A percentile compares a stretch with the other conserved stretches of the same genome.
These are phyloP conservation scores for Colletotrichum sp. DNA, from an alignment of 2,329 filamentous ascomycete genomes.

Conservation along the genomic window DNA sequence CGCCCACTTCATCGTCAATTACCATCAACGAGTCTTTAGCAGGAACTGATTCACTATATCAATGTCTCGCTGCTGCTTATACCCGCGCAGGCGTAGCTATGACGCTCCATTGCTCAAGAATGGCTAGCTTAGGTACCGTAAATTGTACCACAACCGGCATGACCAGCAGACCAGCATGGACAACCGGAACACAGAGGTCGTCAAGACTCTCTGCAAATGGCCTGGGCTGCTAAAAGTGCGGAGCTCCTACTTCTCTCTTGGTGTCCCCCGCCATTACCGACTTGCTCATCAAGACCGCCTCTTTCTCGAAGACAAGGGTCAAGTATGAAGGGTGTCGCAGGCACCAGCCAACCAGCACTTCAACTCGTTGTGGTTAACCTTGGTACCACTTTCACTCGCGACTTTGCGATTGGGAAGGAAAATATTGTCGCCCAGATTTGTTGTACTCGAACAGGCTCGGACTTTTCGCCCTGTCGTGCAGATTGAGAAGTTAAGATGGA, in stretches of 20 bases:
- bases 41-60: background rate
- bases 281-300: background rate
- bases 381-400: background rate
- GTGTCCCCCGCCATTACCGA: background rate
- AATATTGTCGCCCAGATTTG: background rate
- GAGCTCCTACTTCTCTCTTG: background rate
- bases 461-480: background rate
- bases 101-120: background rate
- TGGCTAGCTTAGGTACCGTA: background rate
- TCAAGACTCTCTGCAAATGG: background rate
- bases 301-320: background rate
- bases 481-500: background rate
- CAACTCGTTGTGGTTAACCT: background rate
- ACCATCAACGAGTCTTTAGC: background rate
- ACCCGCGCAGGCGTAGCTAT: background rate
- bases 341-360: too few relatives aligned
- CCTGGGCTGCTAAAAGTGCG: background rate
- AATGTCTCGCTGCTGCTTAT: background rate
- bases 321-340: background rate
- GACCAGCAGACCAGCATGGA: background rate
- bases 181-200: background rate
- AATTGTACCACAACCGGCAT: background rate
- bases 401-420: background rate
- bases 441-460: background rate
- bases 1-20: background rate